Percentiles rank a stretch among this genome's conserved stretches.
Evolutionary conservation across 2,329 filamentous ascomycete genomes (phyloP).

Genomic region (Leptographium wingfieldii): DNA sequence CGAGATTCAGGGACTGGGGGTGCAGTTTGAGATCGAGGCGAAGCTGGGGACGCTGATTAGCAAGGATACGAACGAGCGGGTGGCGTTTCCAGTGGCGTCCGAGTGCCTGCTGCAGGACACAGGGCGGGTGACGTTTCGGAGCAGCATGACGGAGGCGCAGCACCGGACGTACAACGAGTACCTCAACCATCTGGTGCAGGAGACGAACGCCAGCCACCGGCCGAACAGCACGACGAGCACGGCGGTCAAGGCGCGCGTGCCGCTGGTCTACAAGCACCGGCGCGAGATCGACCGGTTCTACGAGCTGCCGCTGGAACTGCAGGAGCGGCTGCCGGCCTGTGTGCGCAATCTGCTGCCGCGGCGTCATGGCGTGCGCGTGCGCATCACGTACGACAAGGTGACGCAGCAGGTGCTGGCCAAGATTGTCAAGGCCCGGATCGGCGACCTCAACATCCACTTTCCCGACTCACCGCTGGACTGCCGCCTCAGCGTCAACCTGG

Average conservation of each 20-base stretch:
- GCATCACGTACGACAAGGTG: constrained; percentile 66
- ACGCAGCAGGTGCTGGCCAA: constrained; percentile 55
- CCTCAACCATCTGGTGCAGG: constrained; percentile 56
- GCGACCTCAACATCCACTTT: constrained; percentile 76
- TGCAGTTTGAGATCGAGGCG: constrained; percentile 84
- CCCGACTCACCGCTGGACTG: constrained; percentile 73
- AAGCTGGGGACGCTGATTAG: constrained; percentile 78
- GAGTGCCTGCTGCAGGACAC: constrained; percentile 54
- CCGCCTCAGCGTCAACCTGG: constrained; percentile 86
- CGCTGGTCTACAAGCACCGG: constrained; percentile 69
- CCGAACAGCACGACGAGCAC: constrained; percentile 24
- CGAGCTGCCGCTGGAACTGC: constrained; percentile 50
- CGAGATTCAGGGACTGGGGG: constrained; percentile 49
- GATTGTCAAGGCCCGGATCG: constrained; percentile 84
- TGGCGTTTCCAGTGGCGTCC: constrained; percentile 53
- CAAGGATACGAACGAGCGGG: constrained; percentile 55
- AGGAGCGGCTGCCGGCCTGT: constrained; percentile 49
- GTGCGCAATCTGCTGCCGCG: constrained; percentile 48
- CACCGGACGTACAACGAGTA: constrained; percentile 76
- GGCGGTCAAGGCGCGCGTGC: constrained; percentile 35
- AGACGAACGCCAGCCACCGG: constrained; percentile 41
- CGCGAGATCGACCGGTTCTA: constrained; percentile 81
- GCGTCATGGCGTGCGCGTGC: constrained; percentile 47
- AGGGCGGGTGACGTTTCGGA: constrained; percentile 56
- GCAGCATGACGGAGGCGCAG: constrained; percentile 80